Conservation (phyloP, 106 monocot species). For the Dactylorhiza incarnata region DNA sequence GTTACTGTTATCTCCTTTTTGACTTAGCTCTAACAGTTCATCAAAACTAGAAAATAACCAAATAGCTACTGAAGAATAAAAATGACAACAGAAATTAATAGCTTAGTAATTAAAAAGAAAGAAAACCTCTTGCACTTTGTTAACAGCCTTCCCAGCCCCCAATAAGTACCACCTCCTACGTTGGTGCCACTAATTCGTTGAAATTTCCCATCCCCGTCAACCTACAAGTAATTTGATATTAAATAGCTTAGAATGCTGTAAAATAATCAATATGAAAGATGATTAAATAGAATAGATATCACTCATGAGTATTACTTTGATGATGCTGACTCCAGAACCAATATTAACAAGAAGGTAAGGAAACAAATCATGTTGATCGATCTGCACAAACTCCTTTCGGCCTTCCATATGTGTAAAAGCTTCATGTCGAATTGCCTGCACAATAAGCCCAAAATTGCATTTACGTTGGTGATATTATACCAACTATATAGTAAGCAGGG, state of each 20-base stretch:
- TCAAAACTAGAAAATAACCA: conserved; percentile 69
- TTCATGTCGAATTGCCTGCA: conserved; percentile 93
- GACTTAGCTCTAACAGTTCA: conserved; percentile 94
- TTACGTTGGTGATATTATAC: conserved; percentile 1
- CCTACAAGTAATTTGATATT: conserved; percentile 34
- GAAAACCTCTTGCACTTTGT: conserved; percentile 92
- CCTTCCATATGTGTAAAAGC: conserved; percentile 99
- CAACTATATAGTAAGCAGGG: too few relatives aligned
- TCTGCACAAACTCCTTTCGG: conserved; percentile 87
- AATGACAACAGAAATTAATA: background rate
- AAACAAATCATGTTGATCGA: conserved; percentile 94
- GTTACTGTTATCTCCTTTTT: conserved; percentile 83
- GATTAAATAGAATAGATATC: background rate
- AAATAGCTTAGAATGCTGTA: background rate
- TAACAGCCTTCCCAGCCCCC: conserved; percentile 88
- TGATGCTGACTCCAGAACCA: conserved; percentile 97
- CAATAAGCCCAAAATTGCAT: background rate
- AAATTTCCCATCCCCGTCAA: conserved; percentile 92
- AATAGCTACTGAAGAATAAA: background rate
- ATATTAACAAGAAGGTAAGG: conserved; percentile 99
- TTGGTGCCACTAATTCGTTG: conserved; percentile 98
- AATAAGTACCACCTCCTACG: conserved; percentile 98
- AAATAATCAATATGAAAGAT: conserved; percentile 6
- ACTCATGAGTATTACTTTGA: conserved; percentile 55
- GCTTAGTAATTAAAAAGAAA: conserved; percentile 3